phyloP scores from a whole-genome alignment of 2,329 filamentous ascomycete genomes.

The Cryphonectria radicalis region DNA sequence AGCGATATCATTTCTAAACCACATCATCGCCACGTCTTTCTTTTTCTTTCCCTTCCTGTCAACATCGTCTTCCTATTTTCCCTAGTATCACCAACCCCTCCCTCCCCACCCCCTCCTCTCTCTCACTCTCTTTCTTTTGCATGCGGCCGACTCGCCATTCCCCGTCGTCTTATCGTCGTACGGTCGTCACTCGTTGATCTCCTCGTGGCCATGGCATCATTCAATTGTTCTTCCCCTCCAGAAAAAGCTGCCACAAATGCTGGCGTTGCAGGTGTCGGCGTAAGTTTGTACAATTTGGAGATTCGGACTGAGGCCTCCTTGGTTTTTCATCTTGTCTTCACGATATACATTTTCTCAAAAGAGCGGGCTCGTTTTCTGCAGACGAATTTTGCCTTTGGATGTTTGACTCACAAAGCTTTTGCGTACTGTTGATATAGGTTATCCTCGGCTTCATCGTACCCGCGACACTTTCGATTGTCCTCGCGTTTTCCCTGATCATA shows the following conservation, averaged over 20 bases:
- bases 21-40: neutral
- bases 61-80: slow-evolving; percentile 2
- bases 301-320: neutral
- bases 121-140: neutral
- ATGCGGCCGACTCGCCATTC: slow-evolving; percentile 3
- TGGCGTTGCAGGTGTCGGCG: slow-evolving; percentile 22
- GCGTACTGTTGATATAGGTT: slow-evolving; percentile 9
- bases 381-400: neutral
- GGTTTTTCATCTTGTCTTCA: neutral
- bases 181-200: slow-evolving; percentile 1
- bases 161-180: neutral
- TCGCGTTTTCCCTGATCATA: slow-evolving; percentile 28
- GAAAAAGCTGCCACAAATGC: slow-evolving; percentile 20
- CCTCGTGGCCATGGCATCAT: neutral
- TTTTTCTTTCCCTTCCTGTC: neutral
- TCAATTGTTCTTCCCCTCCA: slow-evolving; percentile 14
- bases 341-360: neutral
- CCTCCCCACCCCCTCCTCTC: neutral
- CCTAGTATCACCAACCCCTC: neutral
- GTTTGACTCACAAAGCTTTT: neutral
- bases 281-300: slow-evolving; percentile 8
- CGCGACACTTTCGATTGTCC: slow-evolving; percentile 21
- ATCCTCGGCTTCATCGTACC: slow-evolving; percentile 29
- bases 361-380: neutral
- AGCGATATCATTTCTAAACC: neutral